A percentile compares a stretch with the other conserved stretches of the same genome.
Evolutionary conservation across 768 basidiomycete genomes (phyloP).

Genomic region (Leucocoprinus sp.): DNA sequence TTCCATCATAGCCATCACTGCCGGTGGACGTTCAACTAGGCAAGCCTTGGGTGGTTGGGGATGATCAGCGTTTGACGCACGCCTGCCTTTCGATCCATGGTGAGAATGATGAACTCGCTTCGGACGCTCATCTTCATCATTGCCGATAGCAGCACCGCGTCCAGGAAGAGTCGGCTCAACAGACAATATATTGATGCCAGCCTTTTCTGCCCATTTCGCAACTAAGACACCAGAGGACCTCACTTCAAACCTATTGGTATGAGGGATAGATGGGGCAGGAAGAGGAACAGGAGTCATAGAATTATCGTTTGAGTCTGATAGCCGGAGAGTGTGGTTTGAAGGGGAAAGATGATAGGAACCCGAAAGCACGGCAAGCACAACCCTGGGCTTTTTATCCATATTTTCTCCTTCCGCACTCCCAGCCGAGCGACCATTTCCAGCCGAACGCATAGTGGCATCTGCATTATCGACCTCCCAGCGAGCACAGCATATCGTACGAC

Average conservation of each 20-base stretch:
- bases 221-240: constrained; percentile 59
- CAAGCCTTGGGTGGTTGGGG: constrained; percentile 20
- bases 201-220: constrained; percentile 57
- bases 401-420: constrained; percentile 4
- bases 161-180: constrained; percentile 38
- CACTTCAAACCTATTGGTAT: constrained; percentile 51
- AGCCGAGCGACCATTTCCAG: constrained; percentile 2
- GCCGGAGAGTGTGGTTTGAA: constrained; percentile 20
- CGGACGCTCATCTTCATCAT: constrained; percentile 23
- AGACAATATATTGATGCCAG: constrained; percentile 49
- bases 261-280: constrained; percentile 45
- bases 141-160: constrained; percentile 21
- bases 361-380: constrained; percentile 53
- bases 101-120: constrained; percentile 20
- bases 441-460: constrained; percentile 11
- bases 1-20: constrained; percentile 79
- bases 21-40: constrained; percentile 70
- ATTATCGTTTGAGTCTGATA: constrained; percentile 23
- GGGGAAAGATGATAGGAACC: constrained; percentile 28
- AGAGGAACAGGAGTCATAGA: constrained; percentile 52
- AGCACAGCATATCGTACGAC: constrained; percentile 77
- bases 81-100: constrained; percentile 18
- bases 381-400: constrained; percentile 29
- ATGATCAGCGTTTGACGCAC: constrained; percentile 19
- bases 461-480: constrained; percentile 64